These are phyloP conservation scores for Exserohilum rostratum DNA, from an alignment of 2,329 filamentous ascomycete genomes.

Conservation along the genomic window DNA sequence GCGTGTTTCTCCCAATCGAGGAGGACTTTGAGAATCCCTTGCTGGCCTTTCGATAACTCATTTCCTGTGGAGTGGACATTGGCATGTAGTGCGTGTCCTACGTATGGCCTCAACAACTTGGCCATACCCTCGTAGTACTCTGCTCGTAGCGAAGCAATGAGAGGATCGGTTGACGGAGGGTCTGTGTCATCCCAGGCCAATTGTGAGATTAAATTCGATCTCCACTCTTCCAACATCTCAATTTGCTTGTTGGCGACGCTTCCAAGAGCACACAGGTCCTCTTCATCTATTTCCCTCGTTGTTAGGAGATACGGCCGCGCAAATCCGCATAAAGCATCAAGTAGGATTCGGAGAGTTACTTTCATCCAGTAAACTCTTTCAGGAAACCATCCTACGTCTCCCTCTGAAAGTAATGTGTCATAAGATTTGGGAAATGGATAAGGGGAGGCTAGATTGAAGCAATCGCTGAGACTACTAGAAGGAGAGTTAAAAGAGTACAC, in stretches of 20 bases:
- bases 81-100: background rate
- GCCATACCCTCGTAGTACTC: conserved; percentile 1
- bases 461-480: background rate
- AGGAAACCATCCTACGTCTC: background rate
- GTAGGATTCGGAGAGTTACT: background rate
- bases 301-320: background rate
- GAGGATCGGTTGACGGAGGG: background rate
- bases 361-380: background rate
- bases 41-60: background rate
- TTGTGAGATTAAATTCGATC: background rate
- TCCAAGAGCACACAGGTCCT: background rate
- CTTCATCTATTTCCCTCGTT: background rate
- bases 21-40: background rate
- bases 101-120: background rate
- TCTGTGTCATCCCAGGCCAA: conserved; percentile 1
- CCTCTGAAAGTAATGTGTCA: background rate
- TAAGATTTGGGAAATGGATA: too few relatives aligned
- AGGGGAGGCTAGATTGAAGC: background rate
- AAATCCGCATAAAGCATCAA: background rate
- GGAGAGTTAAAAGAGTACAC: background rate
- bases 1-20: background rate
- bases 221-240: background rate
- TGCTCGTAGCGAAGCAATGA: conserved; percentile 3
- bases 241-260: background rate
- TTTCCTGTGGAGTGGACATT: background rate